These are phyloP conservation scores for Syzygium oleosum DNA, from an alignment of 345 rosid genomes.

Conservation along the genomic window DNA sequence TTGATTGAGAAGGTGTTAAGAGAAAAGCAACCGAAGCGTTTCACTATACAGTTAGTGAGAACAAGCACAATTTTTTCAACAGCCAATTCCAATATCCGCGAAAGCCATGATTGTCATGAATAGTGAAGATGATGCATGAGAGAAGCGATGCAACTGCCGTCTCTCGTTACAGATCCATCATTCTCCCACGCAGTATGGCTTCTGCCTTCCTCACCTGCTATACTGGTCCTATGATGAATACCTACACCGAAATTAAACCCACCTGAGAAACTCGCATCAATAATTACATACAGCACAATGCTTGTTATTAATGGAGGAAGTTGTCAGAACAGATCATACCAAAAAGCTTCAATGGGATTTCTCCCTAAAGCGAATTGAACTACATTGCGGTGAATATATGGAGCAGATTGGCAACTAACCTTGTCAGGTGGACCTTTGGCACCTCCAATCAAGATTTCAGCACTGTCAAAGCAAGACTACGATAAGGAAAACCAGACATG, in stretches of 20 bases:
- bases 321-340: background rate
- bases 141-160: background rate
- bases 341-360: background rate
- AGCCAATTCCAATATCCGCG: background rate
- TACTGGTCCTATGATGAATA: constrained; percentile 76
- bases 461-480: constrained; percentile 33
- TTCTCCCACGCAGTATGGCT: constrained; percentile 84
- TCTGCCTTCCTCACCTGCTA: constrained; percentile 90
- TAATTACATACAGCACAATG: background rate
- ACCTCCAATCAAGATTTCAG: constrained; percentile 77
- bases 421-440: constrained; percentile 87
- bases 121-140: background rate
- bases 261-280: background rate
- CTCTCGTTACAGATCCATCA: constrained; percentile 37
- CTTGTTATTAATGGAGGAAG: background rate
- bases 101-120: background rate
- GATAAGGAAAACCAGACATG: background rate
- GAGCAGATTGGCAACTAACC: constrained; percentile 30
- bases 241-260: constrained; percentile 19
- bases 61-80: background rate
- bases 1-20: background rate
- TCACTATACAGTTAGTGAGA: background rate
- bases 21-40: background rate
- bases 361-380: background rate
- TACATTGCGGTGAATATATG: background rate